Conservation (phyloP, 306 rosid species). For the Abrus pulchellus region DNA sequence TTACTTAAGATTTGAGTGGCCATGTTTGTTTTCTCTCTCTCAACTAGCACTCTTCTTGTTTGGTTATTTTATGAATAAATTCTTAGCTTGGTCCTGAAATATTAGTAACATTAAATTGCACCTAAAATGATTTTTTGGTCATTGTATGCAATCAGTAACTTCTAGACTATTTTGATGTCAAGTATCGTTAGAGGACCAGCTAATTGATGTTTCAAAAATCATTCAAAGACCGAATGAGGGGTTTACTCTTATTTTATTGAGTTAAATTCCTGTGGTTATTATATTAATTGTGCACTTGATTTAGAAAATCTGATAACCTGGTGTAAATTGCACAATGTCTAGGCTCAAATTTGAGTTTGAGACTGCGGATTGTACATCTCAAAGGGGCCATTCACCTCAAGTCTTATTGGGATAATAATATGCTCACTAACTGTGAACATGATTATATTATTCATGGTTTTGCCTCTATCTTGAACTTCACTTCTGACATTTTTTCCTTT, state of each 20-base stretch:
- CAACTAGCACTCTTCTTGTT: background rate
- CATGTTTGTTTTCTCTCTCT: conserved; percentile 24
- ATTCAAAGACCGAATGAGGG: conserved; percentile 6
- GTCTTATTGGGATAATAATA: conserved; percentile 26
- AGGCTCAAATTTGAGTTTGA: background rate
- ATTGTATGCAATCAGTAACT: conserved; percentile 4
- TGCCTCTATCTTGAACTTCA: conserved; percentile 31
- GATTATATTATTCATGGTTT: conserved; percentile 10
- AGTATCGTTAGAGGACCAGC: background rate
- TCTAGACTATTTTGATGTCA: background rate
- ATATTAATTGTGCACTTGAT: conserved; percentile 28
- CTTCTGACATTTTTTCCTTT: conserved; percentile 26
- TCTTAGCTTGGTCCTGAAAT: background rate
- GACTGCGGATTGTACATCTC: conserved; percentile 20
- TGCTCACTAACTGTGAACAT: conserved; percentile 17
- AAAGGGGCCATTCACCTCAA: conserved; percentile 16
- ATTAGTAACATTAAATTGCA: conserved; percentile 4
- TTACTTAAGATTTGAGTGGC: conserved; percentile 24
- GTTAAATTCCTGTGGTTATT: conserved; percentile 22
- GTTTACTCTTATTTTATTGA: background rate
- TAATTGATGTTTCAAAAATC: conserved; percentile 24
- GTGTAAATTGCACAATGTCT: conserved; percentile 33
- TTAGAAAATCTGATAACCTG: conserved; percentile 10
- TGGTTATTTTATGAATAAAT: background rate
- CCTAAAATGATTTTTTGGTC: background rate